Percentiles rank a stretch among this genome's conserved stretches.
Evolutionary conservation across 2,329 filamentous ascomycete species (phyloP).

Genomic region (Trichophyton benhamiae): DNA sequence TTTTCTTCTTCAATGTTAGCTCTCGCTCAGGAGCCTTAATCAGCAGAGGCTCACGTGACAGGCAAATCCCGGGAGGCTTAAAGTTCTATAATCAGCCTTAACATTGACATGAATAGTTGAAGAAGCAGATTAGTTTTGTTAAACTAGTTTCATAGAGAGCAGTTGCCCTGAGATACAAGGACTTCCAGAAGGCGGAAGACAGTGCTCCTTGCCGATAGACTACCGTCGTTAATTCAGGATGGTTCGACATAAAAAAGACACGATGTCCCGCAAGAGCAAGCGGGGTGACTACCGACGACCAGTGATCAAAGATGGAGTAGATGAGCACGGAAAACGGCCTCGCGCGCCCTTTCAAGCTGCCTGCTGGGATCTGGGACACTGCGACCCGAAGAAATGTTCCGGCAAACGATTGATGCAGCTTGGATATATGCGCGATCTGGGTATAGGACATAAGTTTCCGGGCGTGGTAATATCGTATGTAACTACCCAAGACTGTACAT

Average conservation of each 20-base stretch:
- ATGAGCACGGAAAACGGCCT: constrained; percentile 27
- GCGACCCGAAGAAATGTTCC: constrained; percentile 91
- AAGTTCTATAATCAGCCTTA: too few relatives aligned
- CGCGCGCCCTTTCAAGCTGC: constrained; percentile 67
- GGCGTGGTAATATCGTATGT: constrained; percentile 75
- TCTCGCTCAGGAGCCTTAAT: too few relatives aligned
- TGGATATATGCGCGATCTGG: constrained; percentile 83
- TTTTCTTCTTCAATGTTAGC: too few relatives aligned
- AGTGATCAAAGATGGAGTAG: constrained; percentile 24
- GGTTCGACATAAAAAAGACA: constrained; percentile 95
- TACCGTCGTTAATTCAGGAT: constrained; percentile 36
- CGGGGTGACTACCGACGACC: constrained; percentile 49
- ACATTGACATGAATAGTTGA: too few relatives aligned
- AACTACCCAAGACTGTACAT: background rate
- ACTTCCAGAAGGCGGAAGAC: too few relatives aligned
- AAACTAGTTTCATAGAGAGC: too few relatives aligned
- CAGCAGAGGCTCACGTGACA: too few relatives aligned
- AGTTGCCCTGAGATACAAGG: background rate
- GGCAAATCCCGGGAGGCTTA: too few relatives aligned
- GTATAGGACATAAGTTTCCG: constrained; percentile 79
- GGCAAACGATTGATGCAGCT: constrained; percentile 88
- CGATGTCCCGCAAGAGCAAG: constrained; percentile 58
- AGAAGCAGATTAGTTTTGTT: too few relatives aligned
- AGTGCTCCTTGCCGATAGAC: too few relatives aligned
- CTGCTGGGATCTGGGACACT: constrained; percentile 96